A percentile compares a stretch with the other conserved stretches of the same genome.
phyloP scores from a whole-genome alignment of 1,284 basidiomycete genomes.

The Trichosporon sp. region DNA sequence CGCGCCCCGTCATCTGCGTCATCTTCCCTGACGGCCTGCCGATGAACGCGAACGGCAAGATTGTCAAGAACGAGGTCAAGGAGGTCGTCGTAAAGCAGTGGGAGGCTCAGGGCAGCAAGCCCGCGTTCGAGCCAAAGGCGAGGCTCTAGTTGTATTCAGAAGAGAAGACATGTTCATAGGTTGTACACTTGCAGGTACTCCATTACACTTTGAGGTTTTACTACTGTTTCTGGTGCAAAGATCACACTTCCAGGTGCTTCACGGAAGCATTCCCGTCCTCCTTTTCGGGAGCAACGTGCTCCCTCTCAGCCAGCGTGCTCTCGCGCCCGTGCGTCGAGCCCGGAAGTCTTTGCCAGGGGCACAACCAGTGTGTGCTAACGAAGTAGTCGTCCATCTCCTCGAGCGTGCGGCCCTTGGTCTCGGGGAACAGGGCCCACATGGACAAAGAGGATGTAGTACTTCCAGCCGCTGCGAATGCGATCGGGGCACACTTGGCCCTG shows the following conservation, averaged over 20 bases:
- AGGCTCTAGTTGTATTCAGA: conserved; percentile 7
- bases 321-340: conserved; percentile 49
- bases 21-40: conserved; percentile 6
- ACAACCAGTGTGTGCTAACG: conserved; percentile 56
- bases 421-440: conserved; percentile 54
- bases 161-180: neutral
- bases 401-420: conserved; percentile 47
- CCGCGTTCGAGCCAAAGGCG: conserved; percentile 6
- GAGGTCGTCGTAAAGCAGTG: conserved; percentile 19
- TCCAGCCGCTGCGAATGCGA: conserved; percentile 49
- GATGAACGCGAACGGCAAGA: conserved; percentile 22
- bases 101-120: conserved; percentile 15
- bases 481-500: conserved; percentile 46
- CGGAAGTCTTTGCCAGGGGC: conserved; percentile 50
- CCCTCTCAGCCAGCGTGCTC: conserved; percentile 49
- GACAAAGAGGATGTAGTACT: conserved; percentile 59
- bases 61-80: conserved; percentile 20
- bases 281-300: neutral
- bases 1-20: conserved; percentile 16
- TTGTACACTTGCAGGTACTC: neutral
- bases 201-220: no score
- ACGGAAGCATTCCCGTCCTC: neutral
- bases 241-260: neutral
- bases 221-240: neutral
- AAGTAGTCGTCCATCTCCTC: conserved; percentile 60